Base-by-base conservation (phyloP, 2,329 filamentous ascomycete species). In the Fusarium xylarioides region DNA sequence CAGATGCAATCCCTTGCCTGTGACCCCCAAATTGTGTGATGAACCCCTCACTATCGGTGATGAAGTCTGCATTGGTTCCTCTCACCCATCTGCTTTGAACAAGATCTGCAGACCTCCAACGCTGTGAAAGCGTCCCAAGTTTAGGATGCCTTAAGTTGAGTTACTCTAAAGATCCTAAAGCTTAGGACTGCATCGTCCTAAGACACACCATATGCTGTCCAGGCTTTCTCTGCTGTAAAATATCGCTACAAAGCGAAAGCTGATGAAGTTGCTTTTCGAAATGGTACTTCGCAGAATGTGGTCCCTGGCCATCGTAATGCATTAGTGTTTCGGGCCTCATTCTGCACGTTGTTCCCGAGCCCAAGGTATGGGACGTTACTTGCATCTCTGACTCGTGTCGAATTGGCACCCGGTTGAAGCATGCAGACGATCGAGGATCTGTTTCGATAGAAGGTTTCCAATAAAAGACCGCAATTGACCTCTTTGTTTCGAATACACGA, bases 241-340 rank as follows among this genome's bases (percentile, higher is more conserved):
- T 23, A 49, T 30, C 15, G 21, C 19, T 23, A 15, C 7, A 8
- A 30, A 28, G 23, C 21, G 42, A 23, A 16, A 43, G 37, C 37
- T 12, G 34, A 19, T 21, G 15, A 38, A 21, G 28, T 30, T 64
- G 8, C 35, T 37, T 16, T 49, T 34, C 30, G n/a, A 16, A 30
- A 50, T 11, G 53, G 18, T 21, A 16, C 44, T 38, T 4, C 10
- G 18, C 15, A 30, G 21, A 23, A 28, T 15, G 44, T 40, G 54
- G 49, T 56, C 43, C 54, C 61, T 38, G 49, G 62, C 66, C 43
- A 19, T 28, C 42, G 38, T 4, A 46, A 32, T 60, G 64, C 64
- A 60, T 60, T 60, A 32, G 46, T 32, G 34, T 59, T 66, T 60
- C 62, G 34, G 40, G 62, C 62, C 62, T 60, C 62, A 66, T 55